Percentiles rank a stretch among this genome's conserved stretches.
Conservation (phyloP, 2,329 filamentous ascomycete species). For the Pseudopithomyces chartarum region DNA sequence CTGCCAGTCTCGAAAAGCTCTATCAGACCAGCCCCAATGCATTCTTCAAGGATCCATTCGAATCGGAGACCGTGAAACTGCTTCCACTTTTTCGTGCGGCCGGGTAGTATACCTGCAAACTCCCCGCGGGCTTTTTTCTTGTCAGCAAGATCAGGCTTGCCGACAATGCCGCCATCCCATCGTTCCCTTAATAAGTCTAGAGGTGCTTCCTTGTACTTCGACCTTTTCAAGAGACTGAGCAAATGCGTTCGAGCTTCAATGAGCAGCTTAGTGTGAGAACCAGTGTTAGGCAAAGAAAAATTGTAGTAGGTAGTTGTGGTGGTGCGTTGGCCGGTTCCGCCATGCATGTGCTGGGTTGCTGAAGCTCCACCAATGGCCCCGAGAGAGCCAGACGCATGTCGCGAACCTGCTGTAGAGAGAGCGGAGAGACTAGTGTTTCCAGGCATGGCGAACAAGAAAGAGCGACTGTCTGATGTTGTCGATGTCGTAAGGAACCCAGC, state of each 20-base stretch:
- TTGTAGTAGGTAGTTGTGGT: constrained; percentile 45
- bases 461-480: constrained; percentile 40
- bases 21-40: constrained; percentile 70
- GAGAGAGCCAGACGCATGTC: constrained; percentile 69
- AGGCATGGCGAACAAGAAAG: constrained; percentile 50
- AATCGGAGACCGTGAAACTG: constrained; percentile 72
- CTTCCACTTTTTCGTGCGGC: constrained; percentile 71
- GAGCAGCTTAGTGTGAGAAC: constrained; percentile 69
- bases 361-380: constrained; percentile 72
- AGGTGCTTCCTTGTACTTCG: constrained; percentile 66
- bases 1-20: constrained; percentile 77
- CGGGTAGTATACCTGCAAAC: constrained; percentile 62
- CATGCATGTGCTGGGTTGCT: constrained; percentile 69
- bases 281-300: constrained; percentile 70
- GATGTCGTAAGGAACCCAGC: constrained; percentile 69
- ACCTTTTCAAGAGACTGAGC: constrained; percentile 61
- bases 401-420: constrained; percentile 64
- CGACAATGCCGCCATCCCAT: constrained; percentile 70
- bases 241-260: constrained; percentile 67
- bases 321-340: constrained; percentile 52
- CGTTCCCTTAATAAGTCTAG: constrained; percentile 66
- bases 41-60: constrained; percentile 73
- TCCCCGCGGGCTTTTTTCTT: constrained; percentile 61
- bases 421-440: constrained; percentile 57
- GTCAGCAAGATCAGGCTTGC: constrained; percentile 51